These are phyloP conservation scores for Mycosarcoma mackinlayi DNA, from an alignment of 1,284 basidiomycete species.

Conservation along the genomic window DNA sequence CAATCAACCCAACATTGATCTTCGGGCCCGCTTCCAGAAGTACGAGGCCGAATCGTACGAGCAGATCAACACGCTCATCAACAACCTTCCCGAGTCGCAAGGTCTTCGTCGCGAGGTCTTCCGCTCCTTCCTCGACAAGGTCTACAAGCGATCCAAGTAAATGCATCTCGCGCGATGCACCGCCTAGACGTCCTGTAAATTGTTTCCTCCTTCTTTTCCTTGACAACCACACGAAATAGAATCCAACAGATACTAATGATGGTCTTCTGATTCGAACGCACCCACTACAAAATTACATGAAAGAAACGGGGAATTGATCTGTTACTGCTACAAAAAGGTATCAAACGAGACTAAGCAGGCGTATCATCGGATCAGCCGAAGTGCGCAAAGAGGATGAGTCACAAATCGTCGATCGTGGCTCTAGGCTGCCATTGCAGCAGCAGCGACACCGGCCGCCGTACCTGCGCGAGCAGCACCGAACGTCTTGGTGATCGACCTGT, in stretches of 20 bases:
- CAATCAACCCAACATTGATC: constrained; percentile 77
- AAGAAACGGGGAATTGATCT: not conserved
- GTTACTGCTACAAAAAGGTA: constrained; percentile 7
- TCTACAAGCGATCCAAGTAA: constrained; percentile 76
- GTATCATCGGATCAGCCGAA: not conserved
- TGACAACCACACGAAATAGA: too few species aligned
- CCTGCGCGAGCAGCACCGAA: constrained; percentile 47
- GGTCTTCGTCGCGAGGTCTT: constrained; percentile 82
- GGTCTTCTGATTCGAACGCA: too few species aligned
- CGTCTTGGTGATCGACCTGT: constrained; percentile 60
- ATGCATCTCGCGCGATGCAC: not conserved
- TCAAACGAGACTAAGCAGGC: not conserved
- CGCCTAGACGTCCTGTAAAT: too few species aligned
- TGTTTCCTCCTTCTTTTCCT: too few species aligned
- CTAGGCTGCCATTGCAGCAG: constrained; percentile 35
- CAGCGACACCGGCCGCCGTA: constrained; percentile 13
- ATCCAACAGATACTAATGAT: too few species aligned
- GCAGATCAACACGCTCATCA: constrained; percentile 64
- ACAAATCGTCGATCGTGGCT: not conserved
- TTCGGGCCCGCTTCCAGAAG: constrained; percentile 74
- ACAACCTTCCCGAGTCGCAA: constrained; percentile 56
- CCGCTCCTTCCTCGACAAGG: constrained; percentile 85
- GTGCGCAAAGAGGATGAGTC: not conserved
- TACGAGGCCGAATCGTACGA: constrained; percentile 84
- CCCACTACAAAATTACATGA: too few species aligned